These are phyloP conservation scores for Ophioceras dolichostomum DNA, from an alignment of 2,329 filamentous ascomycete genomes.

Conservation along the genomic window DNA sequence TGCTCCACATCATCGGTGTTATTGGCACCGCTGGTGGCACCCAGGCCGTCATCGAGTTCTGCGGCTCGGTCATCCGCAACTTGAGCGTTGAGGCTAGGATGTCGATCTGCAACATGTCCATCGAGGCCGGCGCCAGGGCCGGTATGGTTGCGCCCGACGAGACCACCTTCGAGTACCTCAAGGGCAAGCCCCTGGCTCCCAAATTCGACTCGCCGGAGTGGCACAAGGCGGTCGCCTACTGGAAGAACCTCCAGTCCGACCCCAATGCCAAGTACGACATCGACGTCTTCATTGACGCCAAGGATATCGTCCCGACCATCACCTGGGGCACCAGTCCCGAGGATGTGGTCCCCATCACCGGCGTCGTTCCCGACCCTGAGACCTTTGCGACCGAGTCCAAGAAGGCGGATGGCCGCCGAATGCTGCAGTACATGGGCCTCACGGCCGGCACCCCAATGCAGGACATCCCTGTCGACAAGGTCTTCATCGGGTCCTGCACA, in stretches of 20 bases:
- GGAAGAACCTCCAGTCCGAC: conserved; percentile 77
- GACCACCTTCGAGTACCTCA: conserved; percentile 88
- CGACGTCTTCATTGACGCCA: conserved; percentile 79
- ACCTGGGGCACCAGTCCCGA: conserved; percentile 97
- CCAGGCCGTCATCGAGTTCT: conserved; percentile 93
- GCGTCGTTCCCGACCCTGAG: conserved; percentile 79
- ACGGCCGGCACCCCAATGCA: conserved; percentile 78
- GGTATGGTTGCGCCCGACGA: conserved; percentile 97
- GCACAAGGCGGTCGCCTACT: conserved; percentile 80
- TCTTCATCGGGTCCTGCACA: conserved; percentile 97
- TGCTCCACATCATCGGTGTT: conserved; percentile 82
- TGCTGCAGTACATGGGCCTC: conserved; percentile 94
- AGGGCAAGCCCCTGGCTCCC: conserved; percentile 79
- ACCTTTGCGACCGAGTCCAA: conserved; percentile 71
- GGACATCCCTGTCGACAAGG: conserved; percentile 86
- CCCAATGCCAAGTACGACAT: conserved; percentile 81
- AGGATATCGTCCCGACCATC: conserved; percentile 86
- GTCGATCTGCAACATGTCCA: conserved; percentile 99
- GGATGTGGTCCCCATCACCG: conserved; percentile 90
- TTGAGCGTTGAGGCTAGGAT: conserved; percentile 96
- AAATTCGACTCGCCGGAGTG: conserved; percentile 75
- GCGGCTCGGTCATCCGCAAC: conserved; percentile 78
- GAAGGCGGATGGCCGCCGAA: conserved; percentile 66
- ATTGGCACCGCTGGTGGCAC: conserved; percentile 95
- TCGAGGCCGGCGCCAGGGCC: conserved; percentile 87